Conservation (phyloP, 345 rosid genomes). For the Bruguiera parviflora region DNA sequence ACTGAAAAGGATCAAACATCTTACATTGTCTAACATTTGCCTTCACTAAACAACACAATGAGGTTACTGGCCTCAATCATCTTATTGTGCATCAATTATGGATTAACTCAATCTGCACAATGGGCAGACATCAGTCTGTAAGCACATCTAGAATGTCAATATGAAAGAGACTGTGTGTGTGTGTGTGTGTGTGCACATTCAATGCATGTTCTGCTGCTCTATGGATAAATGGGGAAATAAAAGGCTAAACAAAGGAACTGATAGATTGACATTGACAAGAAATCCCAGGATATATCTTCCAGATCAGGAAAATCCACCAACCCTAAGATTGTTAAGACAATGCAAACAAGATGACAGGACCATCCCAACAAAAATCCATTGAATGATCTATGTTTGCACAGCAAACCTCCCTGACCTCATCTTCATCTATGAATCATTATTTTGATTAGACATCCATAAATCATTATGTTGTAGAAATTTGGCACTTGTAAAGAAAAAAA, state of each 20-base stretch:
- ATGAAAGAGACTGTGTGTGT: not conserved
- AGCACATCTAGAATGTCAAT: not conserved
- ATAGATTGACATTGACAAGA: not conserved
- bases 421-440: not conserved
- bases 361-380: not conserved
- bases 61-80: not conserved
- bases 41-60: conserved; percentile 11
- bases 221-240: not conserved
- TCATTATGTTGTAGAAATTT: not conserved
- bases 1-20: conserved; percentile 5
- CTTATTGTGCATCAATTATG: conserved; percentile 3
- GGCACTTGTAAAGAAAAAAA: not conserved
- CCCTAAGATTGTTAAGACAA: too few relatives aligned
- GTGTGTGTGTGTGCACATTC: too few relatives aligned
- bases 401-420: not conserved
- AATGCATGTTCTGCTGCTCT: not conserved
- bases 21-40: conserved; percentile 16
- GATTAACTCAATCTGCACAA: conserved; percentile 27
- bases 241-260: not conserved
- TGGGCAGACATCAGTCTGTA: not conserved
- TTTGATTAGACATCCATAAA: too few relatives aligned
- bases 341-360: too few relatives aligned
- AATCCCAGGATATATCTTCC: too few relatives aligned
- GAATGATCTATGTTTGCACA: not conserved
- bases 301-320: too few relatives aligned